phyloP scores from a whole-genome alignment of 2,329 filamentous ascomycete species.

The Escovopsis sp. region DNA sequence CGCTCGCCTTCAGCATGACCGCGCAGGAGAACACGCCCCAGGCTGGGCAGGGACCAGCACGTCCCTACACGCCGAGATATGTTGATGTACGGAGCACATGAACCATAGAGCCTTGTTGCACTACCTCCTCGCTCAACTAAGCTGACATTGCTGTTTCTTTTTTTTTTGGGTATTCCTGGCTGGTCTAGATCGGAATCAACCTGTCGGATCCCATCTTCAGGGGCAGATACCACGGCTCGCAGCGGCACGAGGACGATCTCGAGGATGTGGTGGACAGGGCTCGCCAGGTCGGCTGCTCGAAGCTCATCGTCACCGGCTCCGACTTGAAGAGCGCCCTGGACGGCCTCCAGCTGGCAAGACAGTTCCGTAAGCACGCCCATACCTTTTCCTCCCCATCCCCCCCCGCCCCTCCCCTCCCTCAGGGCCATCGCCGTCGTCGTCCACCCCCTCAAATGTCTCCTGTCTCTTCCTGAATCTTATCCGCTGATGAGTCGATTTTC shows the following conservation, averaged over 20 bases:
- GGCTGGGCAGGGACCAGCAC: conserved; percentile 6
- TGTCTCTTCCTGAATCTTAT: conserved; percentile 1
- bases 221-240: conserved; percentile 68
- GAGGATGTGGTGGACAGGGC: conserved; percentile 65
- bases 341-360: conserved; percentile 56
- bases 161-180: conserved; percentile 1
- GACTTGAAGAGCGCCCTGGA: conserved; percentile 64
- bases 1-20: conserved; percentile 12
- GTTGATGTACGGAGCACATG: conserved; percentile 45
- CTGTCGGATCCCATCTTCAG: conserved; percentile 82
- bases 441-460: not conserved
- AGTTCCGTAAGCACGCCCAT: conserved; percentile 56
- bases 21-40: conserved; percentile 5
- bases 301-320: conserved; percentile 88
- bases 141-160: no score
- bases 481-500: no score
- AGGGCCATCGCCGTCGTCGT: no score
- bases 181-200: conserved; percentile 71
- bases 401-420: conserved; percentile 1
- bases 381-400: no score
- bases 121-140: no score
- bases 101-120: not conserved
- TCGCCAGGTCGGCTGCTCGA: conserved; percentile 61
- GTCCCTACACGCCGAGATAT: conserved; percentile 32
- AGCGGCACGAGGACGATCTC: conserved; percentile 59